phyloP scores from a whole-genome alignment of 2,329 filamentous ascomycete species.

The Calonectria hawksworthii region DNA sequence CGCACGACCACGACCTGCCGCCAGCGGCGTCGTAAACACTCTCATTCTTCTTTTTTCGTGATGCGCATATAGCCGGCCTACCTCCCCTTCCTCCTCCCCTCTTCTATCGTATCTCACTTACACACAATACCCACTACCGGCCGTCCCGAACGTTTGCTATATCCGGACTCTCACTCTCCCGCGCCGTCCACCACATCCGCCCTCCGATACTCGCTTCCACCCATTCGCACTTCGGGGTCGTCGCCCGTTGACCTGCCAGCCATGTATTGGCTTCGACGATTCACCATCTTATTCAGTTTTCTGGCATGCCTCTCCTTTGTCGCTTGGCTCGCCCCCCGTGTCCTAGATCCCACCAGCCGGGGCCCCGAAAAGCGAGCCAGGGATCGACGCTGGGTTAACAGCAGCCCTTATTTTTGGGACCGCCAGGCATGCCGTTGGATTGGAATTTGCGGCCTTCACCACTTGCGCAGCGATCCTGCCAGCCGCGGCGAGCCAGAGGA shows the following conservation, averaged over 20 bases:
- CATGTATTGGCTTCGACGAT: slow-evolving; percentile 64
- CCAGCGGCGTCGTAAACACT: slow-evolving; percentile 44
- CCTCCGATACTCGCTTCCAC: slow-evolving; percentile 30
- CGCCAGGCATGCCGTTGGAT: slow-evolving; percentile 85
- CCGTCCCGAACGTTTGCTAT: slow-evolving; percentile 19
- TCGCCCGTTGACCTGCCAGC: slow-evolving; percentile 19
- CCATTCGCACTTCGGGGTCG: slow-evolving; percentile 20
- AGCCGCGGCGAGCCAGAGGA: slow-evolving; percentile 48
- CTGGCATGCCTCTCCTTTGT: slow-evolving; percentile 62
- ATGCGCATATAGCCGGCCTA: slow-evolving; percentile 50
- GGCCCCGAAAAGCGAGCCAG: slow-evolving; percentile 72
- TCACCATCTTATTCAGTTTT: slow-evolving; percentile 55
- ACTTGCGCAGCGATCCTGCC: slow-evolving; percentile 74
- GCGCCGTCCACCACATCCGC: background rate
- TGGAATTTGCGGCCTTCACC: slow-evolving; percentile 82
- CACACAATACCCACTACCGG: slow-evolving; percentile 13
- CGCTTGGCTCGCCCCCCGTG: slow-evolving; percentile 65
- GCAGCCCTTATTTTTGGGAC: slow-evolving; percentile 80
- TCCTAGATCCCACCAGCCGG: slow-evolving; percentile 75
- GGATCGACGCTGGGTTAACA: slow-evolving; percentile 77
- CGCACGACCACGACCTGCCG: slow-evolving; percentile 38
- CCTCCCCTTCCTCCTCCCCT: slow-evolving; percentile 13
- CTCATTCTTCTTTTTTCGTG: slow-evolving; percentile 35
- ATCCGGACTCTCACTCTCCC: slow-evolving; percentile 8
- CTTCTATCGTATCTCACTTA: slow-evolving; percentile 4